Evolutionary conservation across 2,329 filamentous ascomycete genomes (phyloP).

Genomic region (Penicillium thymicola): DNA sequence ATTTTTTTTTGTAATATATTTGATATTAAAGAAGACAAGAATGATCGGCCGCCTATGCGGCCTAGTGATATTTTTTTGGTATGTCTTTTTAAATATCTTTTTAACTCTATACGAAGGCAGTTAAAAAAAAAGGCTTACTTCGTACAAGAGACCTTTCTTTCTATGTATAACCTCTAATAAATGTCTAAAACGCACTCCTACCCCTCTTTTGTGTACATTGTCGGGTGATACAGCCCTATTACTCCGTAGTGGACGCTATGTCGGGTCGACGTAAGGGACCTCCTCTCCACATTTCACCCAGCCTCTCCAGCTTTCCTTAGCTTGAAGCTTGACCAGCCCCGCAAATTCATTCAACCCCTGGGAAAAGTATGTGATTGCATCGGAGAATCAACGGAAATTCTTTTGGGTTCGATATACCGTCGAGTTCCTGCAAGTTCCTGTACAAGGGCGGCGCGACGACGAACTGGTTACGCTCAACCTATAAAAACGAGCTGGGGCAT

Average conservation of each 20-base stretch:
- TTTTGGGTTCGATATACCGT: background rate
- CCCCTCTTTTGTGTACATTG: background rate
- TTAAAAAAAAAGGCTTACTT: too few species aligned
- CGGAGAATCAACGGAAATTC: constrained; percentile 24
- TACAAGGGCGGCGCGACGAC: background rate
- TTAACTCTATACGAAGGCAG: too few species aligned
- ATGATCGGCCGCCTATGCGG: too few species aligned
- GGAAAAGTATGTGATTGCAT: background rate
- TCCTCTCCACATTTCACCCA: constrained; percentile 5
- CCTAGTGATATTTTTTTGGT: too few species aligned
- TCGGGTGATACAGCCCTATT: background rate
- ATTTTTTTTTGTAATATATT: background rate
- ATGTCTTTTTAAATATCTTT: too few species aligned
- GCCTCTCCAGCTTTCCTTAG: background rate
- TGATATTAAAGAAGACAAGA: background rate
- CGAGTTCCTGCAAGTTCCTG: background rate
- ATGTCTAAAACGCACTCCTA: background rate
- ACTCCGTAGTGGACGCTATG: background rate
- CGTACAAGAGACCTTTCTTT: too few species aligned
- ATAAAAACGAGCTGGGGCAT: constrained; percentile 11
- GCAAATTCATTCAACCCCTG: constrained; percentile 13
- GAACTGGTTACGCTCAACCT: constrained; percentile 3
- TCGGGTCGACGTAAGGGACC: constrained; percentile 2
- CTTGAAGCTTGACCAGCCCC: constrained; percentile 10
- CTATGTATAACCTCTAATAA: too few species aligned